Evolutionary conservation across 2,329 filamentous ascomycete genomes (phyloP).

Genomic region (Phoma sp.): DNA sequence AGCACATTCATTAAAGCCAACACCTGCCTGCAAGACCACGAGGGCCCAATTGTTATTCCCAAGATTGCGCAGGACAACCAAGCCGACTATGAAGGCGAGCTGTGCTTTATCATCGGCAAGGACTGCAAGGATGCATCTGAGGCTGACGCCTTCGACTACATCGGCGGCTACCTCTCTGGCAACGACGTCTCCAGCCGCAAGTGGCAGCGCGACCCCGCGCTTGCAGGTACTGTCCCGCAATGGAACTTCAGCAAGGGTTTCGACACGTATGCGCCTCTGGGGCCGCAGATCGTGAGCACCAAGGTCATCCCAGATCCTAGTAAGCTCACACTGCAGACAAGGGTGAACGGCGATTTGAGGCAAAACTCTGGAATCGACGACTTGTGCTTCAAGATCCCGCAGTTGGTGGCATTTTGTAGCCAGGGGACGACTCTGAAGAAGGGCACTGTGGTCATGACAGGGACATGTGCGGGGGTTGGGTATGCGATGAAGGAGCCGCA

Average conservation of each 20-base stretch:
- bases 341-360: constrained; percentile 56
- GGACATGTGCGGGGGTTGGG: constrained; percentile 49
- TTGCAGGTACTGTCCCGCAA: constrained; percentile 61
- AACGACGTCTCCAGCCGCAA: constrained; percentile 64
- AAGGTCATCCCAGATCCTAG: constrained; percentile 53
- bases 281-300: constrained; percentile 56
- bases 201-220: constrained; percentile 56
- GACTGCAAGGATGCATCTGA: constrained; percentile 58
- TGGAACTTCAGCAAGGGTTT: constrained; percentile 65
- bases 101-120: constrained; percentile 58
- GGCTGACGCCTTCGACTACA: constrained; percentile 55
- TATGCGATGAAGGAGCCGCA: constrained; percentile 51
- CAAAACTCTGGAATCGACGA: constrained; percentile 58
- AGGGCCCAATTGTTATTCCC: constrained; percentile 54
- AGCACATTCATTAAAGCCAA: constrained; percentile 59
- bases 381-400: constrained; percentile 54
- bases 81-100: constrained; percentile 50
- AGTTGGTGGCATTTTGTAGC: constrained; percentile 55
- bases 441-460: constrained; percentile 59
- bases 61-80: constrained; percentile 57
- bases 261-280: constrained; percentile 62
- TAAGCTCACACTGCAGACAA: constrained; percentile 53
- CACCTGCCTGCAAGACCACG: constrained; percentile 49
- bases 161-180: constrained; percentile 61
- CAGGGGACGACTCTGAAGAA: constrained; percentile 54